Evolutionary conservation across 768 basidiomycete genomes (phyloP).

Genomic region (Phanerochaete sordida): DNA sequence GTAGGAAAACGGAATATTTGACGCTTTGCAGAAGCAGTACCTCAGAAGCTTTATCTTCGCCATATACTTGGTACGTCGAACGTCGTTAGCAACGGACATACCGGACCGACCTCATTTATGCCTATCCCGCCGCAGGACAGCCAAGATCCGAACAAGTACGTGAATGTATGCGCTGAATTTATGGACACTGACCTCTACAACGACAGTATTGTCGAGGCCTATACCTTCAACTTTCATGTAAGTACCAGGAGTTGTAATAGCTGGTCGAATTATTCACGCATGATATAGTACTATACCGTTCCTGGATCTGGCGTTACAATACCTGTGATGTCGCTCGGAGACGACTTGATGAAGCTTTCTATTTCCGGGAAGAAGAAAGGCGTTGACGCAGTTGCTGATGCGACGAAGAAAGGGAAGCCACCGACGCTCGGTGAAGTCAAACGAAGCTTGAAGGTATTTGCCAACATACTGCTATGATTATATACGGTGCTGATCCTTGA

Average conservation of each 20-base stretch:
- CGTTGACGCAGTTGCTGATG: conserved; percentile 57
- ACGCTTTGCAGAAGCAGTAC: conserved; percentile 82
- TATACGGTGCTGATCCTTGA: background rate
- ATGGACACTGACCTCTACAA: conserved; percentile 7
- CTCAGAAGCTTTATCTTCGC: conserved; percentile 84
- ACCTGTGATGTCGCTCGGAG: conserved; percentile 73
- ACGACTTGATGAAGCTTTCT: conserved; percentile 50
- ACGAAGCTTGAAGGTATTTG: conserved; percentile 66
- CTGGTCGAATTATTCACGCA: background rate
- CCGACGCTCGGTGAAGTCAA: conserved; percentile 83
- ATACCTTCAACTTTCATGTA: conserved; percentile 84
- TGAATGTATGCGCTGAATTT: conserved; percentile 25
- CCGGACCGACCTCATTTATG: background rate
- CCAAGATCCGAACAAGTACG: conserved; percentile 81
- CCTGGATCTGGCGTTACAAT: conserved; percentile 57
- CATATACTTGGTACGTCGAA: conserved; percentile 69
- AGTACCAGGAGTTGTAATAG: conserved; percentile 8
- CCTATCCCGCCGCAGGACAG: conserved; percentile 55
- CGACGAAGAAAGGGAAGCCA: conserved; percentile 53
- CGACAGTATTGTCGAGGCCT: conserved; percentile 82
- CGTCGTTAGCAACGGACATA: background rate
- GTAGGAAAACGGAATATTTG: conserved; percentile 84
- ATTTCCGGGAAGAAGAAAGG: conserved; percentile 31
- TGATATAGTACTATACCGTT: conserved; percentile 59
- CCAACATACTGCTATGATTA: background rate